A percentile compares a stretch with the other conserved stretches of the same genome.
These are phyloP conservation scores for Fennellomyces sp. DNA, from an alignment of 371 early-diverging fungal genomes.

Conservation along the genomic window DNA sequence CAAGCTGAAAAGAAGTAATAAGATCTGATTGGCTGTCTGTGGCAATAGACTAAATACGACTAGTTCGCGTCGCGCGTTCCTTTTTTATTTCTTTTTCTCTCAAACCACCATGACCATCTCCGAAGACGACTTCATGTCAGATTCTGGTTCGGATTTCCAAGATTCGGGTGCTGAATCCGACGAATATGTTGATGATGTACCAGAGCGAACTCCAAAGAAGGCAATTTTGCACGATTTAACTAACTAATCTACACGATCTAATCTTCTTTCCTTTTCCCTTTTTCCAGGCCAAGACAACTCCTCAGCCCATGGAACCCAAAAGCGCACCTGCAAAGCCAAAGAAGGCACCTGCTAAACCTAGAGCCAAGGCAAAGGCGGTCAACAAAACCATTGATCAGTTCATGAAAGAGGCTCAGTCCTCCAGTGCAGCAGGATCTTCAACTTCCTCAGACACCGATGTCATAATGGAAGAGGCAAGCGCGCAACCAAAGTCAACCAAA, in stretches of 20 bases:
- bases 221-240: background rate
- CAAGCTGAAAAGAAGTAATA: too few species aligned
- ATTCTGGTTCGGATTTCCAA: slow-evolving; percentile 4
- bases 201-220: slow-evolving; percentile 6
- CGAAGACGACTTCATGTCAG: slow-evolving; percentile 2
- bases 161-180: slow-evolving; percentile 14
- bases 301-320: background rate
- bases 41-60: too few species aligned
- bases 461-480: background rate
- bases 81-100: background rate
- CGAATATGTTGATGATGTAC: background rate
- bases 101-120: slow-evolving; percentile 10
- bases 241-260: background rate
- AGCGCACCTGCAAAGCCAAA: background rate
- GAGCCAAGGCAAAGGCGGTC: slow-evolving; percentile 7
- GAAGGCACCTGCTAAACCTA: background rate
- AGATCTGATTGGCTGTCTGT: too few species aligned
- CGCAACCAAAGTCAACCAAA: background rate
- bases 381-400: background rate
- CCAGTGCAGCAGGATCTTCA: background rate
- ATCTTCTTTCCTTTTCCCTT: background rate
- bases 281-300: background rate
- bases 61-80: background rate
- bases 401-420: background rate
- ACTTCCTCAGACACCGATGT: background rate